Base-by-base conservation (phyloP, 73 alveolate genomes). In the Paramecium biaurelia region DNA sequence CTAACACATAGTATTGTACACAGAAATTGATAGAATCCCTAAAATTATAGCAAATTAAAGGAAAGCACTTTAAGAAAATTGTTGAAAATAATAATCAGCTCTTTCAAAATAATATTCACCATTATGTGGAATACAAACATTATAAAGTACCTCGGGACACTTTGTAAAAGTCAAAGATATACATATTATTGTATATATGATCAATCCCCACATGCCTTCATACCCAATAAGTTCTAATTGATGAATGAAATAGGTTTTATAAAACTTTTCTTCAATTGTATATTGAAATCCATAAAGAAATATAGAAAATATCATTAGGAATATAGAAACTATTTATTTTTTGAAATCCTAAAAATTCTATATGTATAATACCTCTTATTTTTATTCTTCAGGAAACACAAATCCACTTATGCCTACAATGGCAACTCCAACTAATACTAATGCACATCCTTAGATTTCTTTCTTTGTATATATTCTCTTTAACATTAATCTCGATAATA, bases 181-280 rank as follows among this genome's bases (percentile, higher is more conserved):
- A 9, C 90, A 79, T 4, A 79, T 47, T 3, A 79, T 3, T 37
- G 76, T 79, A 10, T 79, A 89, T 21, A 89, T 23, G n/a, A 89
- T 15, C 14, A 89, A 23, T 9, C 94, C 94, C 94, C 94, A 89
- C 58, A 89, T 34, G 14, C 94, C 94, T 28, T 89, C 94, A 37
- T 20, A 89, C 23, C 94, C 94, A 7, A 89, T 79, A 2, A 89
- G 58, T 24, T 89, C 94, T n/a, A 70, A 82, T 15, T 47, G 92
- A 49, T 89, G 94, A 2, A 89, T 24, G 20, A 43, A 89, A 32
- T 70, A 89, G 9, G 70, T 70, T 43, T 89, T 89, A 42, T 57
- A 70, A 43, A 43, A 82, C 38, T 41, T 63, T 67, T 89, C 94
- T 70, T 89, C 94, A 43, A 89, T 45, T 23, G 49, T 72, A 4